phyloP scores from a whole-genome alignment of 176 grass and related monocot species.

The Cocos nucifera region DNA sequence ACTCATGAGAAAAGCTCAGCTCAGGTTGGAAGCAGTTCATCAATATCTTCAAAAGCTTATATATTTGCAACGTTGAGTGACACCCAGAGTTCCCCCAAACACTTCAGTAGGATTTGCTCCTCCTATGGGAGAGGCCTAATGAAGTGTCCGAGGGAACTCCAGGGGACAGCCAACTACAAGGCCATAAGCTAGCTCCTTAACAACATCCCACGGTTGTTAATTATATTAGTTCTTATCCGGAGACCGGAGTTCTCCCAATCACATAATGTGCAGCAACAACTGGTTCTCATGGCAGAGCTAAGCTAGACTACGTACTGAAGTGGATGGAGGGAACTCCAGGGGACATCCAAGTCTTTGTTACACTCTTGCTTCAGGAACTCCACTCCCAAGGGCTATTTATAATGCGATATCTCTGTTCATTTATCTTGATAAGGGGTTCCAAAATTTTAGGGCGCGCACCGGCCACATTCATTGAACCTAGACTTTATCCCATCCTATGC shows the following conservation, averaged over 20 bases:
- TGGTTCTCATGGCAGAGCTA: not conserved
- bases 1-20: too few relatives aligned
- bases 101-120: constrained; percentile 19
- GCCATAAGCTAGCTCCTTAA: not conserved
- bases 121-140: not conserved
- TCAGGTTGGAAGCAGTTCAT: too few relatives aligned
- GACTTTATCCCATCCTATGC: too few relatives aligned
- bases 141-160: constrained; percentile 16
- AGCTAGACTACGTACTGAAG: constrained; percentile 29
- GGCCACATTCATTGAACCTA: too few relatives aligned
- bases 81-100: constrained; percentile 30
- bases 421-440: too few relatives aligned
- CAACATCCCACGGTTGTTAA: not conserved
- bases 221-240: not conserved
- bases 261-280: not conserved
- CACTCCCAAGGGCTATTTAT: too few relatives aligned
- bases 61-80: constrained; percentile 9
- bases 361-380: too few relatives aligned
- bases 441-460: too few relatives aligned
- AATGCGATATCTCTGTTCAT: too few relatives aligned
- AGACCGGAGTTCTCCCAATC: constrained; percentile 22
- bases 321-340: constrained; percentile 48
- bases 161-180: constrained; percentile 6
- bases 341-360: constrained; percentile 10
- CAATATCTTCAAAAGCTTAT: too few relatives aligned